These are phyloP conservation scores for Botrytis deweyae DNA, from an alignment of 2,329 filamentous ascomycete species.

Conservation along the genomic window DNA sequence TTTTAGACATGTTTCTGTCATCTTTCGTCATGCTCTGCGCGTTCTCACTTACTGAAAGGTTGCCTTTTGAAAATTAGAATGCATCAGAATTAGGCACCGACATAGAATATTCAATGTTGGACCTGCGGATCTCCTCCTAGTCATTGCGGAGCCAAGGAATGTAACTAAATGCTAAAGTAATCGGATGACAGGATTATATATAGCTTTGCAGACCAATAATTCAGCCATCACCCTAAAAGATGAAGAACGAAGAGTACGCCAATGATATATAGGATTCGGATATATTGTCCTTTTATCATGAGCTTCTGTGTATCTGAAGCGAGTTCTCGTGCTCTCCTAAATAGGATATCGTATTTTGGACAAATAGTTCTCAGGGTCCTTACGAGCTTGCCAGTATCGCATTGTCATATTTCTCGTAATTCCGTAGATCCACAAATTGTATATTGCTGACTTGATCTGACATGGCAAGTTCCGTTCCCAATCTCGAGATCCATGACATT, in stretches of 20 bases:
- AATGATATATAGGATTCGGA: background rate
- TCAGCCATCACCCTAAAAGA: background rate
- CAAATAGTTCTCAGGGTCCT: background rate
- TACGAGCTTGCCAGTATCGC: background rate
- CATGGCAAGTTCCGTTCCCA: background rate
- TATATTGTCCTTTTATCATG: background rate
- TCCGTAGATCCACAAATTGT: background rate
- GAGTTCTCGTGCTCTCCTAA: background rate
- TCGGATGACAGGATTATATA: background rate
- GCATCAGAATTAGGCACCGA: background rate
- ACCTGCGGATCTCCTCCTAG: background rate
- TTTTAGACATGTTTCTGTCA: background rate
- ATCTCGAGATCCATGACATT: background rate
- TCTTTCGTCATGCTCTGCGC: background rate
- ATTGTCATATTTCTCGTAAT: background rate
- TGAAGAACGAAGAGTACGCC: background rate
- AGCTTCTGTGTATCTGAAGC: background rate
- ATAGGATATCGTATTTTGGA: background rate
- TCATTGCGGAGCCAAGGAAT: background rate
- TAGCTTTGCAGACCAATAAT: background rate
- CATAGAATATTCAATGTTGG: background rate
- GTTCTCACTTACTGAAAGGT: background rate
- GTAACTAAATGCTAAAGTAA: background rate
- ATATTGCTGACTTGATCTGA: slow-evolving; percentile 4
- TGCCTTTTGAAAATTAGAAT: background rate